Base-by-base conservation (phyloP, 108 stramenopile species). In the Skeletonema grethae region DNA sequence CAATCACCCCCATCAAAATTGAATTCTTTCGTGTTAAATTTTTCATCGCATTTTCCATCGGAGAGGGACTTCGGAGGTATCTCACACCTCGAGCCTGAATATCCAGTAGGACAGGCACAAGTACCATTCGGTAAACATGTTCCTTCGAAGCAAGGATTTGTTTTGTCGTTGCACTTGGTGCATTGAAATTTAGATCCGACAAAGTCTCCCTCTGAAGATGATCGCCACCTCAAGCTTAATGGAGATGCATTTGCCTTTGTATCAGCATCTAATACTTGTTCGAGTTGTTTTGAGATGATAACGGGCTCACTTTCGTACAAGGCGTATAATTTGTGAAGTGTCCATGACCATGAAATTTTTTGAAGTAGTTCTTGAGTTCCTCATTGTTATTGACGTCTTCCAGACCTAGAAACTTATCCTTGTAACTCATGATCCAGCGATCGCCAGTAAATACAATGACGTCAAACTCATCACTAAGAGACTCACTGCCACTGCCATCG, bases 1-100 rank as follows among this genome's bases (percentile, higher is more conserved):
- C 65, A 65, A 55, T 65, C 65, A 10, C 65, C 65, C 4, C 65
- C 48, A 56, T 65, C 65, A 7, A 53, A 65, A 0, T 56, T 24
- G 0, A 65, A 65, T 22, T 22, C 8, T 25, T 25, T 29, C 0
- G 18, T 53, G 20, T 65, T 65, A 18, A 50, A 65, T 5, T 11
- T 16, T 55, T 1, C 9, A 13, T 65, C 53, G 12, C 65, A 65
- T 5, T 25, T 46, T 10, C 65, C 65, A 48, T 48, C 13, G 20
- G 18, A 16, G 3, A 48, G 0, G 46, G 38, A 1, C 10, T 11
- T 39, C 3, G 46, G 46, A 18, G 46, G 16, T 13, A 20, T 18
- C 20, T 48, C 18, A 48, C 46, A 48, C 18, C n/a, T 48, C 6
- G 46, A 20, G 16, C 46, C 46, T 4, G 46, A 18, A 18, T 16